phyloP scores from a whole-genome alignment of 2,329 filamentous ascomycete species.

The Corynespora cassiicola region DNA sequence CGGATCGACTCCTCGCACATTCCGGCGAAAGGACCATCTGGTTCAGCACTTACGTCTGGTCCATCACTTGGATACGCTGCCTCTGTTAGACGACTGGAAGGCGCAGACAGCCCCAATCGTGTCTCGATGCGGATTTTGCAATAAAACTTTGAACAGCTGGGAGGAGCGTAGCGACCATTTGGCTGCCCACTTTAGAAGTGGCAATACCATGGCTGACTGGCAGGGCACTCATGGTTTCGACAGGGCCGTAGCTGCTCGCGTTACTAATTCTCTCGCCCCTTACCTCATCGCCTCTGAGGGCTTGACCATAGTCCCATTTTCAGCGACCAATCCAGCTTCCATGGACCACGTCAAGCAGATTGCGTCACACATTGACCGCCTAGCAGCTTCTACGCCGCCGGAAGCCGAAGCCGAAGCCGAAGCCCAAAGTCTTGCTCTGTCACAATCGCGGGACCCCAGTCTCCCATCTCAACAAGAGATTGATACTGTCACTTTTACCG shows the following conservation, averaged over 20 bases:
- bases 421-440: too few relatives aligned
- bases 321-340: conserved; percentile 40
- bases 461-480: conserved; percentile 24
- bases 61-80: conserved; percentile 64
- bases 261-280: conserved; percentile 54
- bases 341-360: conserved; percentile 27
- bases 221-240: conserved; percentile 58
- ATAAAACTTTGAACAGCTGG: conserved; percentile 51
- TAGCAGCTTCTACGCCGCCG: conserved; percentile 1
- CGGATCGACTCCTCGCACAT: conserved; percentile 63
- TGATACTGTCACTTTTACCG: conserved; percentile 45
- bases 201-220: conserved; percentile 58
- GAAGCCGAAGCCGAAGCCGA: too few relatives aligned
- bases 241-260: conserved; percentile 48
- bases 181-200: conserved; percentile 58
- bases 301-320: conserved; percentile 48
- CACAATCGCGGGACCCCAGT: too few relatives aligned
- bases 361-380: conserved; percentile 14
- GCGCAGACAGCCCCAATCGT: conserved; percentile 57
- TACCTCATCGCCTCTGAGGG: conserved; percentile 53
- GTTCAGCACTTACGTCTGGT: conserved; percentile 64
- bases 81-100: conserved; percentile 68
- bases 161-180: conserved; percentile 56
- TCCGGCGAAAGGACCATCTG: conserved; percentile 67
- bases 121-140: conserved; percentile 59